Conservation (phyloP, 1,284 basidiomycete species). For the Ganoderma lingzhi region DNA sequence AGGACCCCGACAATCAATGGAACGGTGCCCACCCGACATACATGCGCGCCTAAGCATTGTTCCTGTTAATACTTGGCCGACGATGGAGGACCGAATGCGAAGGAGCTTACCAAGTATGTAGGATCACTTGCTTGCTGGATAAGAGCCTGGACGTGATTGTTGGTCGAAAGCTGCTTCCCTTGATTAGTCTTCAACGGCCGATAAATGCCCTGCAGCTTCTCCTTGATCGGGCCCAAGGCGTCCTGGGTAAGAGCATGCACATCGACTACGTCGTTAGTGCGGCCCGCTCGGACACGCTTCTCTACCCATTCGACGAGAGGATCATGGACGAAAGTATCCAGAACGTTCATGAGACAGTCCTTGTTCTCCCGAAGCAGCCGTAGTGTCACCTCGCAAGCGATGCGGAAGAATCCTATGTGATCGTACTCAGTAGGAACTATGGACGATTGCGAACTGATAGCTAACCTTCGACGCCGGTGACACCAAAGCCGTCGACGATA, state of each 20-base stretch:
- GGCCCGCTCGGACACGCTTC: conserved; percentile 42
- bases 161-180: conserved; percentile 78
- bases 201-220: conserved; percentile 85
- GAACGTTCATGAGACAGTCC: conserved; percentile 94
- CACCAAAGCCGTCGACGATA: conserved; percentile 91
- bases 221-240: conserved; percentile 82
- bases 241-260: conserved; percentile 73
- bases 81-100: conserved; percentile 50
- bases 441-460: not conserved
- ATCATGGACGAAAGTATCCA: conserved; percentile 98
- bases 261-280: conserved; percentile 57
- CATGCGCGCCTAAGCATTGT: conserved; percentile 66
- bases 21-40: conserved; percentile 89
- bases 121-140: conserved; percentile 87
- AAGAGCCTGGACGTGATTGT: conserved; percentile 88
- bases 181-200: conserved; percentile 62
- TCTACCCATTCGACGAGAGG: conserved; percentile 96
- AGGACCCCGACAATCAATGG: conserved; percentile 56
- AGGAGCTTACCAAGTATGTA: conserved; percentile 72
- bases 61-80: not conserved
- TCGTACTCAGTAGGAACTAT: not conserved
- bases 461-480: conserved; percentile 92
- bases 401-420: conserved; percentile 84
- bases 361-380: conserved; percentile 90
- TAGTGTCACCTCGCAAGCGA: conserved; percentile 93